phyloP scores from a whole-genome alignment of 225 moss, liverwort and hornwort species.

The Physcomitrium patens region DNA sequence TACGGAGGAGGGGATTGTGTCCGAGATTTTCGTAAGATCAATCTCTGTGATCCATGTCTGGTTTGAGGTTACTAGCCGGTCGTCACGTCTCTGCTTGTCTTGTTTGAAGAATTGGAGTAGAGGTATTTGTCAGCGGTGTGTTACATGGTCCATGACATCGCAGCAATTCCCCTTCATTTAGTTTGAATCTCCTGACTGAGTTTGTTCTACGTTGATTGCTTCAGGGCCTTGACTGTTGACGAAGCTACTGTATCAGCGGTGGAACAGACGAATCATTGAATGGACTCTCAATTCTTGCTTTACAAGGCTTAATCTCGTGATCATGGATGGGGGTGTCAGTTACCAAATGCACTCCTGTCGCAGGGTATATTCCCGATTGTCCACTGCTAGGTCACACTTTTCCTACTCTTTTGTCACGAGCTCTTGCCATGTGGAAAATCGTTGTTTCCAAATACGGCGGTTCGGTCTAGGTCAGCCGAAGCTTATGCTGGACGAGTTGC shows the following conservation, averaged over 20 bases:
- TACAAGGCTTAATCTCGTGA: not conserved
- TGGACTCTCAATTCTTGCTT: slow-evolving; percentile 1
- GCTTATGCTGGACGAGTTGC: slow-evolving; percentile 12
- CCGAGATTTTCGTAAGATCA: no score
- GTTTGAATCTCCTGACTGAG: not conserved
- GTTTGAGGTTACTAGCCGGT: not conserved
- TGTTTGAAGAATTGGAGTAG: no score
- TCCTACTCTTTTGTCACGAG: slow-evolving; percentile 21
- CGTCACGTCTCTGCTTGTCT: no score
- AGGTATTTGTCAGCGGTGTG: no score
- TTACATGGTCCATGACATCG: not conserved
- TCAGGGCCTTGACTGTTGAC: not conserved
- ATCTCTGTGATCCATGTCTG: no score
- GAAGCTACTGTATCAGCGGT: not conserved
- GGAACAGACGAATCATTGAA: not conserved
- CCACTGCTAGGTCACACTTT: slow-evolving; percentile 17
- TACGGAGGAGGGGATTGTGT: no score
- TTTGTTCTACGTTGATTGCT: not conserved
- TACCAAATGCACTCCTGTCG: slow-evolving; percentile 11
- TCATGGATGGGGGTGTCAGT: slow-evolving; percentile 28
- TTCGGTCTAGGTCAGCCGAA: slow-evolving; percentile 24
- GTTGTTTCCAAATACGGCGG: slow-evolving; percentile 15
- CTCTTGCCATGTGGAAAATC: not conserved
- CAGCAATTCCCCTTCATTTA: not conserved
- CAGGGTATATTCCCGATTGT: not conserved